Percentiles rank a stretch among this genome's conserved stretches.
Evolutionary conservation across 2,329 filamentous ascomycete species (phyloP).

Genomic region (Ophiosphaerella herpotricha): DNA sequence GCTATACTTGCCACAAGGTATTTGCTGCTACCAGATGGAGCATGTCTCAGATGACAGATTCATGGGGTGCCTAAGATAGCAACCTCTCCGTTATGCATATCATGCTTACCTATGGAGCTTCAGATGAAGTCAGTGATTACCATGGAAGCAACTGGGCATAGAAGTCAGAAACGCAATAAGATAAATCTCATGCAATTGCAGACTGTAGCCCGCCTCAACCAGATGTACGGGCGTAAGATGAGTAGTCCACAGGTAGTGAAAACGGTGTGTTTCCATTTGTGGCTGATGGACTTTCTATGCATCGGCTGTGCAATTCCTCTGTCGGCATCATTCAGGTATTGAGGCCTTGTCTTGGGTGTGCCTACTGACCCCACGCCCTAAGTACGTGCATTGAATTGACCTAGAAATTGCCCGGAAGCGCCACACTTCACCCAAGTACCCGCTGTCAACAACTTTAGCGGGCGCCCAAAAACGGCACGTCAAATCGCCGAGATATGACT

Average conservation of each 20-base stretch:
- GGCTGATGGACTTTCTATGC: no score
- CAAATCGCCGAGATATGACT: constrained; percentile 4
- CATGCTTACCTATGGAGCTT: no score
- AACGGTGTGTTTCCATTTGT: no score
- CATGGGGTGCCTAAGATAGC: constrained; percentile 1
- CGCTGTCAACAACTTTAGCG: constrained; percentile 23
- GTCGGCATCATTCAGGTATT: constrained; percentile 3
- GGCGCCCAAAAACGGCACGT: constrained; percentile 21
- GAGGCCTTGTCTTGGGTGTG: constrained; percentile 1
- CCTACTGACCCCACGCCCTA: background rate
- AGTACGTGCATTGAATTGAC: constrained; percentile 7
- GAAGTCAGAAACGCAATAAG: background rate
- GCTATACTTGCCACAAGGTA: no score
- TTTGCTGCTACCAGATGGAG: no score
- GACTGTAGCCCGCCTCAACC: no score
- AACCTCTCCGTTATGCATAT: background rate
- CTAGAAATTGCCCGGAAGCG: constrained; percentile 14
- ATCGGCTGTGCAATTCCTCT: no score
- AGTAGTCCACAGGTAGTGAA: no score
- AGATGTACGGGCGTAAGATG: no score
- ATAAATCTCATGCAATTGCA: background rate
- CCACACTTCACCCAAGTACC: constrained; percentile 20
- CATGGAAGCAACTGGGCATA: background rate
- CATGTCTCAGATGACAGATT: background rate
- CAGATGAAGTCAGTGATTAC: background rate